Percentiles rank a stretch among this genome's conserved stretches.
Evolutionary conservation across 768 basidiomycete genomes (phyloP).

Genomic region (Pleurotus cornucopiae): DNA sequence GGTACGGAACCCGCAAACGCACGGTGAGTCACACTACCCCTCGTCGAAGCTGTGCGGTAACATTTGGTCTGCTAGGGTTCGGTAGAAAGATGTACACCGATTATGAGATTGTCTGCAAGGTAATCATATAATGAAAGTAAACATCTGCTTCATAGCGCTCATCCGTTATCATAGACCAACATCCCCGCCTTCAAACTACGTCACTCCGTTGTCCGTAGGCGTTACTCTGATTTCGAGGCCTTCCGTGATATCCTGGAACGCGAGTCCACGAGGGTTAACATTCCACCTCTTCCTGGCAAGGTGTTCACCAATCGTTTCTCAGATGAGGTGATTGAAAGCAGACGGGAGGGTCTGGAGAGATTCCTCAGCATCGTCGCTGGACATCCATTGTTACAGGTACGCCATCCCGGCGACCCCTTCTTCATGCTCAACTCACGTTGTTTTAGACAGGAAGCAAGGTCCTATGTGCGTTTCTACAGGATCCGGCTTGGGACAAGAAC

Average conservation of each 20-base stretch:
- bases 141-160: too few relatives aligned
- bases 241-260: conserved; percentile 98
- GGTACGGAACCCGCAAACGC: conserved; percentile 94
- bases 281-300: conserved; percentile 95
- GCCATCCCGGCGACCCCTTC: conserved; percentile 19
- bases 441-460: conserved; percentile 91
- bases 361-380: conserved; percentile 97
- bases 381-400: conserved; percentile 90
- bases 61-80: conserved; percentile 53
- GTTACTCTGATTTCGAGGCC: conserved; percentile 93
- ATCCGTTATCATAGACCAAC: conserved; percentile 67
- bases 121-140: conserved; percentile 24
- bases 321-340: conserved; percentile 91
- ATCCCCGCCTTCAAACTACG: conserved; percentile 98
- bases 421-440: not conserved
- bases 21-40: conserved; percentile 51
- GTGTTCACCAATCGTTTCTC: conserved; percentile 98
- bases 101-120: conserved; percentile 98
- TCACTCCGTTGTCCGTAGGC: conserved; percentile 83
- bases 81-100: conserved; percentile 99
- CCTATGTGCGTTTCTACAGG: conserved; percentile 92
- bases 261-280: conserved; percentile 96
- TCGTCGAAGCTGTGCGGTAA: conserved; percentile 2
- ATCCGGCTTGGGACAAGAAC: conserved; percentile 84
- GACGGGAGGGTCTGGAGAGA: conserved; percentile 90